These are phyloP conservation scores for Cryptococcus floricola DNA, from an alignment of 1,284 basidiomycete genomes.

Conservation along the genomic window DNA sequence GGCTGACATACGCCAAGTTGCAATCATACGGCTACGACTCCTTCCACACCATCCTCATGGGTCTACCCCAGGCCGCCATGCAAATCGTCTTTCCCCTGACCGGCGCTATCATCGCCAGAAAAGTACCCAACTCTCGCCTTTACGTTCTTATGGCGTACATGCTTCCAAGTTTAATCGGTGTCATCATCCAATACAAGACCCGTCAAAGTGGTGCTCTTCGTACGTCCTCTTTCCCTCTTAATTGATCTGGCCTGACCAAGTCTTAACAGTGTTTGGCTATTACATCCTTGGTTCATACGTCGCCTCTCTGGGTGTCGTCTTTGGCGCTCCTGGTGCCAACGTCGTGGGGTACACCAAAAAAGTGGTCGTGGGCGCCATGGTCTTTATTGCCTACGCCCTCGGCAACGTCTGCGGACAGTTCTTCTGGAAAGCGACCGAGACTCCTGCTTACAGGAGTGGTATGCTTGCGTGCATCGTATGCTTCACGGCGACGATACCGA, in stretches of 20 bases:
- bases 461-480: conserved; percentile 36
- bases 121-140: conserved; percentile 15
- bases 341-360: conserved; percentile 34
- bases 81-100: conserved; percentile 34
- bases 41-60: conserved; percentile 36
- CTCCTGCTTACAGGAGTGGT: conserved; percentile 29
- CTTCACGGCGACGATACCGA: conserved; percentile 19
- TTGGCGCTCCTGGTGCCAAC: conserved; percentile 35
- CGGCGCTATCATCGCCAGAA: conserved; percentile 28
- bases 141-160: conserved; percentile 30
- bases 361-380: conserved; percentile 26
- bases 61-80: conserved; percentile 30
- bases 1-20: conserved; percentile 11
- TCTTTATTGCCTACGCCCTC: conserved; percentile 28
- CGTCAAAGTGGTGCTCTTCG: conserved; percentile 20
- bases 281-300: conserved; percentile 38
- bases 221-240: conserved; percentile 10
- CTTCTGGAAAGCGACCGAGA: conserved; percentile 30
- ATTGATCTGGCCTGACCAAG: neutral
- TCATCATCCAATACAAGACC: conserved; percentile 24
- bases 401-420: conserved; percentile 29
- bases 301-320: conserved; percentile 27
- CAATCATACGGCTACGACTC: conserved; percentile 36
- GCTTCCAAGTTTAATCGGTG: conserved; percentile 20
- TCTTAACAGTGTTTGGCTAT: conserved; percentile 29